Conservation (phyloP, 306 rosid species). For the Dicorynia guianensis region DNA sequence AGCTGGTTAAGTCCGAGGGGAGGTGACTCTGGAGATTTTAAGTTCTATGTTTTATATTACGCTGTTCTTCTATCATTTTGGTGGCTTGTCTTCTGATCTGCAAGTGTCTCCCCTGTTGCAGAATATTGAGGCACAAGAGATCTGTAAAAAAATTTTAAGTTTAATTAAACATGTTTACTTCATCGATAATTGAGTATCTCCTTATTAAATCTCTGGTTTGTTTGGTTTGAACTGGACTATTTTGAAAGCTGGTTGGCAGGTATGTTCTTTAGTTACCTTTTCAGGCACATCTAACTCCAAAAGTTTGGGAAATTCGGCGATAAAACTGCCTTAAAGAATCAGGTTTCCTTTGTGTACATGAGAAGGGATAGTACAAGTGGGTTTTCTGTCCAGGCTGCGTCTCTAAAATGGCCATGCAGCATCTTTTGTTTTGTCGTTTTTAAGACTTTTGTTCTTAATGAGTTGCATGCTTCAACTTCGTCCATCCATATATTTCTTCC, state of each 20-base stretch:
- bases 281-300: constrained; percentile 2
- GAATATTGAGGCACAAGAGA: constrained; percentile 35
- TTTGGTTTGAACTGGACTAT: constrained; percentile 12
- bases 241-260: constrained; percentile 21
- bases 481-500: background rate
- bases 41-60: constrained; percentile 13
- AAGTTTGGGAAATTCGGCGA: constrained; percentile 29
- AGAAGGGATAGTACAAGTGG: constrained; percentile 41
- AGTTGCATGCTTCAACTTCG: background rate
- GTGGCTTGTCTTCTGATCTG: constrained; percentile 35
- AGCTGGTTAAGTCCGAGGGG: constrained; percentile 86
- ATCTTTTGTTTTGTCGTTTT: background rate
- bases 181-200: background rate
- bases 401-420: background rate
- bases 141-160: constrained; percentile 40
- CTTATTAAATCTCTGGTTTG: constrained; percentile 24
- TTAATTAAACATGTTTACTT: constrained; percentile 35
- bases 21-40: constrained; percentile 50
- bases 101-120: constrained; percentile 10
- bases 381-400: constrained; percentile 32
- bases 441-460: background rate
- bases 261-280: background rate
- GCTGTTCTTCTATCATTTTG: constrained; percentile 34
- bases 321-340: constrained; percentile 32
- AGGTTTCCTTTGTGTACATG: constrained; percentile 38